Evolutionary conservation across 176 grass and related monocot genomes (phyloP), one percentile per base, ranked within the genome.

Genomic region (Rhynchospora tenuis): DNA sequence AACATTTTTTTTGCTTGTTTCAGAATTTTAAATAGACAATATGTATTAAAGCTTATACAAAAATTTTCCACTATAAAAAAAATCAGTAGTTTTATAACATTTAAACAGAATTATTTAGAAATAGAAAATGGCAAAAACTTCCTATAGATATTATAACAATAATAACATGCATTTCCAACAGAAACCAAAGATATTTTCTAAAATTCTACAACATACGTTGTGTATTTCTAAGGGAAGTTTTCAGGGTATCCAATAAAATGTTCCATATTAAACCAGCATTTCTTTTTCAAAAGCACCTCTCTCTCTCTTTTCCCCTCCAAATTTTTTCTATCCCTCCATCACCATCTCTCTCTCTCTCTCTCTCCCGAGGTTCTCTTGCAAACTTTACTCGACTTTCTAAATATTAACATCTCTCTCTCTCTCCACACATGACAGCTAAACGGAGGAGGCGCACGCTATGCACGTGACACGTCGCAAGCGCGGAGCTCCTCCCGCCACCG

Each of bases 391-490:
- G 43, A 44, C 22, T 69, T 70, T 70, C 33, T 70, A 45, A 44
- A 70, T 42, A 70, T 70, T 43, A 70, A 45, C 33, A 7, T 3
- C 33, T 70, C 73, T 79, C 46, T 67, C 42, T 66, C 84, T 26
- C 58, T 80, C 9, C 54, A 9, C 84, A 75, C 80, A 87, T 81
- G 85, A 73, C 59, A 69, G 50, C 79, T 52, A 81, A 28, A 19
- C 6, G 52, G 77, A 68, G 78, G 72, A 76, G 76, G 73, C 28
- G 57, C 31, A 61, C 47, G 78, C 60, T 19, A 81, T 71, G 78
- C 64, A 73, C 79, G 6, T 55, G 69, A 85, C 48, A 43, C 51
- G 72, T 64, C 51, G 62, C 17, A 69, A 82, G 83, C 85, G 78
- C 27, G 82, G 86, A 38, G 42, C 48, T 80, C 59, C 47, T 51